Percentiles rank a stretch among this genome's conserved stretches.
Evolutionary conservation across 179 eudicot genomes (phyloP).

Genomic region (Carnegiea gigantea): DNA sequence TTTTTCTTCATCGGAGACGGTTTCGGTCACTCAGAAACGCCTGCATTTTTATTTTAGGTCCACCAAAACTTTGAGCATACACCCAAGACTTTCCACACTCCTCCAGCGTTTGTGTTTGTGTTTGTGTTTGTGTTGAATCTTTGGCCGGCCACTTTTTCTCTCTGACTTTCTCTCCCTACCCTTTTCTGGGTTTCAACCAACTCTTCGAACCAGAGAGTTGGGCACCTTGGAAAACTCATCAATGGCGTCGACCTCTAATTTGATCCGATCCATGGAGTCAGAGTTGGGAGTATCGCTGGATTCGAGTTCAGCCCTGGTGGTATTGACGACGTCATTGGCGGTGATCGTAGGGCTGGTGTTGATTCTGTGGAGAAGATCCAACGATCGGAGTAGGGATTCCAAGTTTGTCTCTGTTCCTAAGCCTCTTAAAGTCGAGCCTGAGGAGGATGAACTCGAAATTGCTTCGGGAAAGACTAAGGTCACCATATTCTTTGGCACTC

Average conservation of each 20-base stretch:
- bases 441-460: slow-evolving; percentile 44
- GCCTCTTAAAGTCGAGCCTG: slow-evolving; percentile 34
- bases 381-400: slow-evolving; percentile 34
- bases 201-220: background rate
- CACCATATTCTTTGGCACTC: slow-evolving; percentile 71
- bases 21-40: too few relatives aligned
- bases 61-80: background rate
- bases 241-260: slow-evolving; percentile 42
- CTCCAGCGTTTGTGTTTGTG: background rate
- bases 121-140: background rate
- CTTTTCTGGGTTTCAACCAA: background rate
- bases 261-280: slow-evolving; percentile 47
- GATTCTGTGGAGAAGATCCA: slow-evolving; percentile 43
- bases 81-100: background rate
- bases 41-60: background rate
- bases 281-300: slow-evolving; percentile 41
- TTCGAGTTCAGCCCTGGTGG: slow-evolving; percentile 22
- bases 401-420: slow-evolving; percentile 37
- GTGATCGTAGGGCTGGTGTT: slow-evolving; percentile 40
- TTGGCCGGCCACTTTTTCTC: background rate
- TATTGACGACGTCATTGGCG: slow-evolving; percentile 43
- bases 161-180: slow-evolving; percentile 5
- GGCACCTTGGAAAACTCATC: background rate
- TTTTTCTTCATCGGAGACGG: too few relatives aligned
- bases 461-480: slow-evolving; percentile 65